Evolutionary conservation across 352 stramenopile species (phyloP).

Genomic region (Pythium coloratum): DNA sequence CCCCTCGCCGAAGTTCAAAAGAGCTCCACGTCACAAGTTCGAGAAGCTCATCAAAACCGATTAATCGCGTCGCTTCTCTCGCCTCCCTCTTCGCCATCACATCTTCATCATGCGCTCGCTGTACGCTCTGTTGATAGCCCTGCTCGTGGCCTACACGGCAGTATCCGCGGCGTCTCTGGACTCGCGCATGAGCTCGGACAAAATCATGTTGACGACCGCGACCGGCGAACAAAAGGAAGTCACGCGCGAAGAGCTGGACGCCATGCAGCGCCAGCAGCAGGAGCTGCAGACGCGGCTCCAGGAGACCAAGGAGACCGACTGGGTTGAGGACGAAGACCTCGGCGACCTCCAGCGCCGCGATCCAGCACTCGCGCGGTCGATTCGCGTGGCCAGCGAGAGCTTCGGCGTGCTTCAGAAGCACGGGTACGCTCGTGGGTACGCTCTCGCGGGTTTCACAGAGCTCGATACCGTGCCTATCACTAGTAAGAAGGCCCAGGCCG

Average conservation of each 20-base stretch:
- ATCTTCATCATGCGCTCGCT: slow-evolving; percentile 9
- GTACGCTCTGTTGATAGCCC: slow-evolving; percentile 6
- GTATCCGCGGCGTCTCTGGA: slow-evolving; percentile 10
- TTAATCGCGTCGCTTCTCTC: neutral
- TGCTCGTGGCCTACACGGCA: slow-evolving; percentile 8
- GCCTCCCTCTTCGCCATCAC: neutral
- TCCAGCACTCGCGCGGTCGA: slow-evolving; percentile 49
- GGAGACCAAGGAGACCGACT: slow-evolving; percentile 24
- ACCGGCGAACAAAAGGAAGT: slow-evolving; percentile 44
- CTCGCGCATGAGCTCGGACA: slow-evolving; percentile 15
- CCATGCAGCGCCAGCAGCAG: slow-evolving; percentile 25
- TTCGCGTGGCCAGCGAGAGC: slow-evolving; percentile 41
- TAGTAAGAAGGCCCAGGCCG: slow-evolving; percentile 28
- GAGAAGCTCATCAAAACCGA: neutral
- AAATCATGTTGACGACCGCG: slow-evolving; percentile 39
- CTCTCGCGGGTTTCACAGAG: slow-evolving; percentile 58
- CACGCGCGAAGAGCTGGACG: slow-evolving; percentile 27
- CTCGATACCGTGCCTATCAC: slow-evolving; percentile 33
- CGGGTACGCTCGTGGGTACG: slow-evolving; percentile 57
- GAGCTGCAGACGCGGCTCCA: slow-evolving; percentile 29
- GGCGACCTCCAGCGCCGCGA: slow-evolving; percentile 43
- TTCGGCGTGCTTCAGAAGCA: slow-evolving; percentile 59
- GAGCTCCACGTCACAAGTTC: neutral
- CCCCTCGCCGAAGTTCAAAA: neutral
- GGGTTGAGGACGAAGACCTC: slow-evolving; percentile 33